Percentiles rank a stretch among this genome's conserved stretches.
These are phyloP conservation scores for Ophiostoma sp. DNA, from an alignment of 2,329 filamentous ascomycete genomes.

Conservation along the genomic window DNA sequence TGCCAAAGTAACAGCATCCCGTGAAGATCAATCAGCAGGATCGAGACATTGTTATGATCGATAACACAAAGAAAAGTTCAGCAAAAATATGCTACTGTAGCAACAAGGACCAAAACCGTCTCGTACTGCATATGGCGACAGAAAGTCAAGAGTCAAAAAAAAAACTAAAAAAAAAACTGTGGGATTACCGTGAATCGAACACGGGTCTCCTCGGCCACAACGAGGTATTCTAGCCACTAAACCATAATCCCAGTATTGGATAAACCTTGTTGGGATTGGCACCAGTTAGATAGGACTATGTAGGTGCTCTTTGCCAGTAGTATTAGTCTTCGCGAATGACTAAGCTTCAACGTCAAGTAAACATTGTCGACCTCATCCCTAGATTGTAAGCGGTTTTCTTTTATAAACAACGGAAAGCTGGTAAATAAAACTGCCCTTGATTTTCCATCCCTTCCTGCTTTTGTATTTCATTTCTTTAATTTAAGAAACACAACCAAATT, in stretches of 20 bases:
- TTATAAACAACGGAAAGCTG: no score
- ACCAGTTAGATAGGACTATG: not conserved
- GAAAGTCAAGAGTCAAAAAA: not conserved
- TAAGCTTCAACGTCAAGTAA: not conserved
- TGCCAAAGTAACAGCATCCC: not conserved
- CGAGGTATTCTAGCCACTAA: conserved; percentile 28
- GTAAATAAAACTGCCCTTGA: no score
- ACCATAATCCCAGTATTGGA: conserved; percentile 21
- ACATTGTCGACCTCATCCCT: no score
- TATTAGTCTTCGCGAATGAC: not conserved
- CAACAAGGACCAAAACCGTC: not conserved
- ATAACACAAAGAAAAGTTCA: no score
- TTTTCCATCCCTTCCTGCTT: no score
- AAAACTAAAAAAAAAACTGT: conserved; percentile 6
- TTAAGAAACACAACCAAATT: no score
- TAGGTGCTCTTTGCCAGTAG: not conserved
- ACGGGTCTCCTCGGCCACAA: conserved; percentile 28
- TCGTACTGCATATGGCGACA: not conserved
- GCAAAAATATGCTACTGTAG: not conserved
- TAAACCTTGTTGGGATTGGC: not conserved
- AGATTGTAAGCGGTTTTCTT: no score
- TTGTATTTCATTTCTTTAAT: no score
- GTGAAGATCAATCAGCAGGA: no score
- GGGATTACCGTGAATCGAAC: conserved; percentile 28
- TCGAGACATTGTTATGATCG: no score